Percentiles rank a stretch among this genome's conserved stretches.
Evolutionary conservation across 2,329 filamentous ascomycete genomes (phyloP).

Genomic region (Colletotrichum shisoi): DNA sequence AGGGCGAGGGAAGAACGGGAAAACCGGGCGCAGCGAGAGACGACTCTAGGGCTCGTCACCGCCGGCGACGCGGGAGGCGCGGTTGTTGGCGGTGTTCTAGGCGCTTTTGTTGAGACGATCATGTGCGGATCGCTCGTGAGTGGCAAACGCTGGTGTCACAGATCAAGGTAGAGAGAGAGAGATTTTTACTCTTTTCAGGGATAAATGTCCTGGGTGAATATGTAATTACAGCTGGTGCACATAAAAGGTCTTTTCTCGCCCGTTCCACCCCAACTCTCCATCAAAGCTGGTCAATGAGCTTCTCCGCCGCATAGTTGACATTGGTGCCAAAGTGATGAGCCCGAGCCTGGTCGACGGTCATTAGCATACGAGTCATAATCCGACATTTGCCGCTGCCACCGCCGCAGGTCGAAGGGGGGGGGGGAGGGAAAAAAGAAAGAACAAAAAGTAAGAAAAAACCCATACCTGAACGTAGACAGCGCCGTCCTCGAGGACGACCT

Average conservation of each 20-base stretch:
- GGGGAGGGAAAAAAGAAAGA: no score
- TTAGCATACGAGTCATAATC: not conserved
- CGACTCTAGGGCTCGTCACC: conserved; percentile 45
- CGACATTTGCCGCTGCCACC: no score
- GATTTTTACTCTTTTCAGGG: not conserved
- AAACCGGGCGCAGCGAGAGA: conserved; percentile 42
- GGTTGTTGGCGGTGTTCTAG: conserved; percentile 44
- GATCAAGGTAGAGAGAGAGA: not conserved
- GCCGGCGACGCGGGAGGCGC: conserved; percentile 45
- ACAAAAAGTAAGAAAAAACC: no score
- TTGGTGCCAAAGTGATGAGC: conserved; percentile 51
- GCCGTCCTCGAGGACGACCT: conserved; percentile 59
- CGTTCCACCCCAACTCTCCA: not conserved
- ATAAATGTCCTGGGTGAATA: no score
- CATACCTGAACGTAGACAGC: conserved; percentile 60
- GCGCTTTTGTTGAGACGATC: conserved; percentile 41
- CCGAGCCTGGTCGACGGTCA: conserved; percentile 44
- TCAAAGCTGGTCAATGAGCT: conserved; percentile 50
- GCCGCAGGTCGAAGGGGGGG: no score
- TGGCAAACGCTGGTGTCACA: conserved; percentile 24
- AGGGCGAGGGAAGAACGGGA: conserved; percentile 40
- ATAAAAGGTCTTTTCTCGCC: no score
- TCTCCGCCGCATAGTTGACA: conserved; percentile 46
- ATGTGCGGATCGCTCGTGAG: conserved; percentile 28
- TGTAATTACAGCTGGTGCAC: no score